Percentiles rank a stretch among this genome's conserved stretches.
Conservation (phyloP, 139 green algal species). For the Mesotaenium endlicherianum region DNA sequence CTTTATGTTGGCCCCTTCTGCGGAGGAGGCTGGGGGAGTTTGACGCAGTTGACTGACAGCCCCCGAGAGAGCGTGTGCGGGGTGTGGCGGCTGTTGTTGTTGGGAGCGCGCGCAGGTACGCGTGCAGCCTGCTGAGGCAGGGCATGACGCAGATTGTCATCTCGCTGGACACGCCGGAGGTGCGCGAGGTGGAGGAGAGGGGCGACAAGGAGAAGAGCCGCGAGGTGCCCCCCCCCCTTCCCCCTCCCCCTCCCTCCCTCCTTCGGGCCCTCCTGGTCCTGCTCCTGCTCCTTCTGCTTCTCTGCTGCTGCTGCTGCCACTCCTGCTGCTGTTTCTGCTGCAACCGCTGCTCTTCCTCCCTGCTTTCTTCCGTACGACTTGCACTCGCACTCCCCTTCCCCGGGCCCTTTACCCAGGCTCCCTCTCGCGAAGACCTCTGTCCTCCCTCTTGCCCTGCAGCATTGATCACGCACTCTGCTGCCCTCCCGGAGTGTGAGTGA, state of each 20-base stretch:
- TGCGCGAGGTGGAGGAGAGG: slow-evolving; percentile 20
- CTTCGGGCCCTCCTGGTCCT: too few species aligned
- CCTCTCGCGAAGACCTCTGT: background rate
- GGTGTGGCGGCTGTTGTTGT: too few species aligned
- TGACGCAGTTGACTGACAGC: too few species aligned
- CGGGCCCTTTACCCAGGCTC: background rate
- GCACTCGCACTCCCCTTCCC: background rate
- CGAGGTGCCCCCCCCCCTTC: background rate
- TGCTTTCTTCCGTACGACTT: background rate
- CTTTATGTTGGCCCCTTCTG: too few species aligned
- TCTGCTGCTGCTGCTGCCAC: too few species aligned
- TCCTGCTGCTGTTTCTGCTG: too few species aligned
- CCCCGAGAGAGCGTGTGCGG: too few species aligned
- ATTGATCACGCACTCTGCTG: too few species aligned
- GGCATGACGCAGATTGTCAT: slow-evolving; percentile 49
- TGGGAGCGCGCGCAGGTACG: slow-evolving; percentile 43
- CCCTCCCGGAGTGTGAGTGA: too few species aligned
- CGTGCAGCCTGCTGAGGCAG: slow-evolving; percentile 33
- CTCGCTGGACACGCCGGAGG: slow-evolving; percentile 32
- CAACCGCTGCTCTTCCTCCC: too few species aligned
- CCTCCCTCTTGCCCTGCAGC: background rate
- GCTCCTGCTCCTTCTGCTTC: too few species aligned
- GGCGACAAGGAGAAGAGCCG: slow-evolving; percentile 31
- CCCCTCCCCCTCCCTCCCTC: background rate
- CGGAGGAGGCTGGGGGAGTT: too few species aligned